Base-by-base conservation (phyloP, 495 filamentous ascomycete genomes). In the Annulohypoxylon maeteangense region DNA sequence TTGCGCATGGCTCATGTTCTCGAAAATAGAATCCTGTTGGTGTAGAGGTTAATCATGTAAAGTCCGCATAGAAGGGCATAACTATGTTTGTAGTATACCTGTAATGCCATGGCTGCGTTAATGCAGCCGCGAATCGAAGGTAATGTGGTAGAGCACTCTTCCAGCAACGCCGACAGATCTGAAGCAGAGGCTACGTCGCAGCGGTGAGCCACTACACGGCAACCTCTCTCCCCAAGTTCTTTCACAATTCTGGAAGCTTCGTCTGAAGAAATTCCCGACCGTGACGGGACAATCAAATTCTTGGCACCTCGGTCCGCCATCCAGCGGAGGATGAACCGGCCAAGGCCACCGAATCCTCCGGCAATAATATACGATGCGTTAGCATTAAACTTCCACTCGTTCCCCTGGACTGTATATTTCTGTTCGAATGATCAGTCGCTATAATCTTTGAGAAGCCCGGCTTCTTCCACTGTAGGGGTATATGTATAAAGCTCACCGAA, bases 111-210 rank as follows among this genome's bases (percentile, higher is more conserved):
- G 12, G 79, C 72, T 1, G 70, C 67, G 8, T 82, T 78, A 34
- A 82, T 68, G 31, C 85, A 82, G 18, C 88, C 88, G 18, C 71
- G 78, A 38, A 90, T 78, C 7, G 81, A 79, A 10, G 85, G 85
- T 71, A 84, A 62, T 0, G 44, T 70, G 3, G 36, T 57, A 14
- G 36, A 14, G 32, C 74, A 74, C 16, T 68, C 34, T 31, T 67
- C 38, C 7, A 78, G 55, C 2, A 62, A 27, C 7, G 6, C 22
- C 1, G 51, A 14, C 10, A 62, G 48, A 4, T 29, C 48, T 4
- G 3, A 2, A 4, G 48, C 48, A 2, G 11, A 1, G 34, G 75
- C 63, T 12, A 82, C 72, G 71, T 87, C 78, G 68, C 83, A 82
- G 31, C 31, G 31, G 53, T 18, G 36, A 65, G 71, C 22, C 71